Percentiles rank a stretch among this genome's conserved stretches.
phyloP scores from a whole-genome alignment of 2,329 filamentous ascomycete genomes.

The Fulvia fulva region DNA sequence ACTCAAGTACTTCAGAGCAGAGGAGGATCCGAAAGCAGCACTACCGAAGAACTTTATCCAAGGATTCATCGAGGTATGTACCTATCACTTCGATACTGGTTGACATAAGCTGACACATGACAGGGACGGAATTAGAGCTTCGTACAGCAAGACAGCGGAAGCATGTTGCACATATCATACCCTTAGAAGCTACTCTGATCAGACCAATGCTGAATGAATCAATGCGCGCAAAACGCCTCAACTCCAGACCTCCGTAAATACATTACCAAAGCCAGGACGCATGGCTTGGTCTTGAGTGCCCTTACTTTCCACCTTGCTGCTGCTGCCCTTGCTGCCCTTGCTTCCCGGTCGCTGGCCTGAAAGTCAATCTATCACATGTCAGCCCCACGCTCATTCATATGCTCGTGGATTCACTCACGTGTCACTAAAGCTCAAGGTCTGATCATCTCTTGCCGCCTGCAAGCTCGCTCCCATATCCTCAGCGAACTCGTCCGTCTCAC shows the following conservation, averaged over 20 bases:
- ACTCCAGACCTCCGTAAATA: neutral
- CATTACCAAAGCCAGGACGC: neutral
- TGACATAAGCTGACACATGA: slow-evolving; percentile 5
- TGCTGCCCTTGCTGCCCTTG: no score
- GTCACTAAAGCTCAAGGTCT: no score
- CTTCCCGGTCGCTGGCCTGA: neutral
- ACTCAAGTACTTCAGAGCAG: slow-evolving; percentile 92
- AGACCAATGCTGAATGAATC: no score
- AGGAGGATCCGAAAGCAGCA: slow-evolving; percentile 71
- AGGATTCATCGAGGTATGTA: slow-evolving; percentile 87
- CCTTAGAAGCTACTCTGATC: slow-evolving; percentile 14
- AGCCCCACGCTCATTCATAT: no score
- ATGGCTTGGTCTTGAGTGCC: neutral
- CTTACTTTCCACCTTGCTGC: neutral
- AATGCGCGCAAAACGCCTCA: neutral
- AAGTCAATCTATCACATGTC: no score
- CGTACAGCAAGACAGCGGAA: slow-evolving; percentile 1
- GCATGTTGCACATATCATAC: slow-evolving; percentile 28
- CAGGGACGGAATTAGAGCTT: slow-evolving; percentile 25
- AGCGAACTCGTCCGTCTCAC: no score
- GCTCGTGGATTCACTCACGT: no score
- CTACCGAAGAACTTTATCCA: slow-evolving; percentile 88
- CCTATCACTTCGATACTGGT: no score
- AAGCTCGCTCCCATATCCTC: no score
- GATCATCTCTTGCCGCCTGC: no score